Evolutionary conservation across 2,329 filamentous ascomycete species (phyloP).

Genomic region (Ceratocystis destructans): DNA sequence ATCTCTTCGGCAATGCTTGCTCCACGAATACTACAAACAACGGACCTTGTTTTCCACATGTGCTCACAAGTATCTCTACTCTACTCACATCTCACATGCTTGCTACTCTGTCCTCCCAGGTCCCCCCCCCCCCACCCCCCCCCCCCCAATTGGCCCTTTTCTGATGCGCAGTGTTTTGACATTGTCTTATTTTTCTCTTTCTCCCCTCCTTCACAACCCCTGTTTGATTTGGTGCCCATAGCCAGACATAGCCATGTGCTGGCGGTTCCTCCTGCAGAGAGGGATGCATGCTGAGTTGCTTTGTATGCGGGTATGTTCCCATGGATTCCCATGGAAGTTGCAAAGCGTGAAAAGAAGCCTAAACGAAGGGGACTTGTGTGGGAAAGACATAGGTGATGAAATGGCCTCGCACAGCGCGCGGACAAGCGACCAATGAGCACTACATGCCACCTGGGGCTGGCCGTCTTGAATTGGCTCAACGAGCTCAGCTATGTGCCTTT

Average conservation of each 20-base stretch:
- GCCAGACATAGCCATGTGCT: neutral
- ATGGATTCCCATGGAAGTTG: neutral
- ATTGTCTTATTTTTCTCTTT: neutral
- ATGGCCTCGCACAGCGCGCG: neutral
- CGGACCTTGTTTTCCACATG: too few species aligned
- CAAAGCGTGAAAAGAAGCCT: neutral
- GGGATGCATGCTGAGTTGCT: neutral
- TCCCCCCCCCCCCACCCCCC: neutral
- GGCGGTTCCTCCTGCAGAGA: neutral
- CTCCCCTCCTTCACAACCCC: neutral
- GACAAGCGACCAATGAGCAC: neutral
- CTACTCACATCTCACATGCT: too few species aligned
- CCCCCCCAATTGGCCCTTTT: neutral
- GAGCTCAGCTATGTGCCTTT: neutral
- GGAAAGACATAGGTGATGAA: neutral
- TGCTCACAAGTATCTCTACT: too few species aligned
- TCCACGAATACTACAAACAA: too few species aligned
- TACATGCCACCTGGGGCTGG: neutral
- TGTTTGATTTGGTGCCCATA: neutral
- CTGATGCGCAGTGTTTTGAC: neutral
- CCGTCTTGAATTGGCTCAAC: neutral
- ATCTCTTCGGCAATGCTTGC: too few species aligned
- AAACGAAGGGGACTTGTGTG: neutral
- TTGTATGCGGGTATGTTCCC: neutral
- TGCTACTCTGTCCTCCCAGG: too few species aligned